Evolutionary conservation across 768 basidiomycete species (phyloP), one percentile per base, ranked within the genome.

Genomic region (Pleurotus tuoliensis): DNA sequence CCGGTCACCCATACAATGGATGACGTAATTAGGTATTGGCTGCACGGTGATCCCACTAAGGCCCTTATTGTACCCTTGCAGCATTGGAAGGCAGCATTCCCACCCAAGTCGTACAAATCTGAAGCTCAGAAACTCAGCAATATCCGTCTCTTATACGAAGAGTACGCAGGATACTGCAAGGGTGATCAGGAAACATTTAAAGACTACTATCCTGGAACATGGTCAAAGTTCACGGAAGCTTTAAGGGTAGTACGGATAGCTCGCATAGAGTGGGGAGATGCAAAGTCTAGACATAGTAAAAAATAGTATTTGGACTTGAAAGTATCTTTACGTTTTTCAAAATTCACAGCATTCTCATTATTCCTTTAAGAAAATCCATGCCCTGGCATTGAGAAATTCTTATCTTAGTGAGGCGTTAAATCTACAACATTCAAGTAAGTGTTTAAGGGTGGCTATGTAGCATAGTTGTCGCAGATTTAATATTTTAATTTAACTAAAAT

Each of bases 1-100:
- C 62, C 64, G 3, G 25, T 50, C 44, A 60, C 58, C 8, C 59
- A 58, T 13, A 50, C 56, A 5, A 39, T 65, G 22, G 62, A 65
- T 30, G 62, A 65, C 48, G 62, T 56, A 5, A 55, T 65, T 24
- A 13, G n/a, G 20, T 65, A 63, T 46, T 65, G 62, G 64, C 30
- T 58, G 15, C 8, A 41, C 12, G 62, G 64, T 12, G 45, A 44
- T 15, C 46, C 59, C 4, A n/a, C 52, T 16, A 59, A 58, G 15
- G 63, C 60, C 0, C 59, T 62, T 11, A 18, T 48, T 11, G 24
- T 57, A n/a, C 60, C 60, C 12, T 41, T 63, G 27, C 57, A 55
- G 43, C 8, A 57, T n/a, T 65, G 64, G 64, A 9, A 20, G 5
- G 20, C 13, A n/a, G n/a, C n/a, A n/a, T n/a, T n/a, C n/a, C n/a